Percentiles rank a stretch among this genome's conserved stretches.
phyloP scores from a whole-genome alignment of 495 filamentous ascomycete species.

The Aspergillus kassunensis region DNA sequence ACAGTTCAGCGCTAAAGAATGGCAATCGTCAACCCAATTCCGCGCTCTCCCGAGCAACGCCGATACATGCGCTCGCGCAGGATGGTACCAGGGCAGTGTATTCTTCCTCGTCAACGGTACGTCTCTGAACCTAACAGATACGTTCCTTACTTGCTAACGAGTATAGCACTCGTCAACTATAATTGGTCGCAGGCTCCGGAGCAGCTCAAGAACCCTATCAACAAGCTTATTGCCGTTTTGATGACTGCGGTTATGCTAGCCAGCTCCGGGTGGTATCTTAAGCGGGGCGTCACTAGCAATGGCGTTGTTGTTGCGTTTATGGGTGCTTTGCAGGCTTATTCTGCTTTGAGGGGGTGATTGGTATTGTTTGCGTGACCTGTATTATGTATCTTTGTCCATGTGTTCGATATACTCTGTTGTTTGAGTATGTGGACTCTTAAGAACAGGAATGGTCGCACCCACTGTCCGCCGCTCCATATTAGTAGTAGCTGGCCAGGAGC shows the following conservation, averaged over 20 bases:
- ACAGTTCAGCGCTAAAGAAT: constrained; percentile 18
- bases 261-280: constrained; percentile 29
- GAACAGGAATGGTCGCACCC: too few species aligned
- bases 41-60: constrained; percentile 23
- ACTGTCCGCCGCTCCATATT: too few species aligned
- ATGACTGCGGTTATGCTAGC: constrained; percentile 21
- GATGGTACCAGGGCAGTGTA: constrained; percentile 32
- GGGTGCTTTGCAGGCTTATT: constrained; percentile 25
- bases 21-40: constrained; percentile 18
- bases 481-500: too few species aligned
- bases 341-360: constrained; percentile 14
- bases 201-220: constrained; percentile 20
- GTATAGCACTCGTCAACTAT: constrained; percentile 26
- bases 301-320: constrained; percentile 18
- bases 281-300: constrained; percentile 14
- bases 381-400: too few species aligned
- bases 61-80: constrained; percentile 25
- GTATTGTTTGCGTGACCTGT: too few species aligned
- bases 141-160: neutral
- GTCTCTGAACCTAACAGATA: neutral
- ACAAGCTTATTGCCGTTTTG: constrained; percentile 24
- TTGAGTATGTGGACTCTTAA: too few species aligned
- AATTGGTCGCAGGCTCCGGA: constrained; percentile 23
- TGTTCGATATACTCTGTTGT: too few species aligned
- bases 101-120: constrained; percentile 28